Percentiles rank a stretch among this genome's conserved stretches.
Conservation (phyloP, 2,329 filamentous ascomycete species). For the Calonectria montana region DNA sequence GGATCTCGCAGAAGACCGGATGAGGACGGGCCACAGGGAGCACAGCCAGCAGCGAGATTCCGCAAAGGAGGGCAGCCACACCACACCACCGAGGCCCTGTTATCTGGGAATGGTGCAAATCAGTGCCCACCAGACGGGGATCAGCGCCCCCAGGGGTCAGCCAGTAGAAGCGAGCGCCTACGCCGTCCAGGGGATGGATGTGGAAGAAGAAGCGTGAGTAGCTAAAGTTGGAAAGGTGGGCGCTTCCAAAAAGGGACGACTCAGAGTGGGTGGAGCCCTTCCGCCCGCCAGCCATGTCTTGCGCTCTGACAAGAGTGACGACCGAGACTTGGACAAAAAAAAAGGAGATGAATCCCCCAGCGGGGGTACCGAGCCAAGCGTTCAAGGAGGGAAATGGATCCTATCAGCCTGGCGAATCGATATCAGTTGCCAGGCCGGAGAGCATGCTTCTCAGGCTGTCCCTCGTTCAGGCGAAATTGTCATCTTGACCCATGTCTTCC, state of each 20-base stretch:
- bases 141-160: conserved; percentile 11
- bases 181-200: not conserved
- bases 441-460: not conserved
- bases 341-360: conserved; percentile 15
- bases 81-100: conserved; percentile 25
- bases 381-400: conserved; percentile 24
- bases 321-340: conserved; percentile 35
- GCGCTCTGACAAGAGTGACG: conserved; percentile 34
- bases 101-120: conserved; percentile 34
- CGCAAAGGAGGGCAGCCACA: conserved; percentile 27
- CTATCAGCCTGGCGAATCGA: conserved; percentile 11
- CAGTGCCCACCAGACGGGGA: conserved; percentile 22
- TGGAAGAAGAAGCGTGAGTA: conserved; percentile 3
- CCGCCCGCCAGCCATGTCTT: conserved; percentile 27
- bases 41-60: not conserved
- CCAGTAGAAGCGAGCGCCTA: conserved; percentile 3
- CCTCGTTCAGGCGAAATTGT: conserved; percentile 24
- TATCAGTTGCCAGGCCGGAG: not conserved
- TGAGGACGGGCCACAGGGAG: not conserved
- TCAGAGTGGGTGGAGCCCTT: conserved; percentile 23
- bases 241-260: conserved; percentile 25
- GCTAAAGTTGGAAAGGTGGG: conserved; percentile 10
- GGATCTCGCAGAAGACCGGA: conserved; percentile 4
- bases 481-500: not conserved
- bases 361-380: not conserved